phyloP scores from a whole-genome alignment of 192 early-diverging fungal species.

The Phycomyces blakesleeanus region DNA sequence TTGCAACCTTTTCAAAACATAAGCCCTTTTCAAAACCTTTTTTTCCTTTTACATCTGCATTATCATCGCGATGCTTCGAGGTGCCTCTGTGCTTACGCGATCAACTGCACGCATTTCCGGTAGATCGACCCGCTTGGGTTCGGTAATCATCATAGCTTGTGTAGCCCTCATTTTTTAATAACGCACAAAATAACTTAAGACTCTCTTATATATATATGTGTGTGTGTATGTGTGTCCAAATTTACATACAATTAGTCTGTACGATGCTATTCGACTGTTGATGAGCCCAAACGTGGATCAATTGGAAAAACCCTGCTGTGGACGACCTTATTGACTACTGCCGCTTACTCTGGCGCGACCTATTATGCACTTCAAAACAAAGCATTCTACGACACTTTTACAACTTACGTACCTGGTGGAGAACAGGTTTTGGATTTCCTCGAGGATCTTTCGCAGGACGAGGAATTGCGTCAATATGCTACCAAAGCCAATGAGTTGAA shows the following conservation, averaged over 20 bases:
- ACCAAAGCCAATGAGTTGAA: slow-evolving; percentile 8
- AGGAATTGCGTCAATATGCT: slow-evolving; percentile 11
- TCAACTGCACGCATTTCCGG: background rate
- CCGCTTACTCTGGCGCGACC: slow-evolving; percentile 45
- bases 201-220: background rate
- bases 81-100: slow-evolving; percentile 8
- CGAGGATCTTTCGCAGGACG: slow-evolving; percentile 41
- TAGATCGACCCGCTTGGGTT: slow-evolving; percentile 1
- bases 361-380: slow-evolving; percentile 48
- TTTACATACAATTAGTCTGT: background rate
- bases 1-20: slow-evolving; percentile 7
- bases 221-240: background rate
- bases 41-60: slow-evolving; percentile 1
- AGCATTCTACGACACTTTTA: slow-evolving; percentile 57
- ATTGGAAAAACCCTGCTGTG: slow-evolving; percentile 15
- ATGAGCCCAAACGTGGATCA: background rate
- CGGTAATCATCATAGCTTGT: background rate
- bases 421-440: slow-evolving; percentile 48
- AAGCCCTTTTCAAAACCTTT: slow-evolving; percentile 2
- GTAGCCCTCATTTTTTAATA: background rate
- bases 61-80: slow-evolving; percentile 7
- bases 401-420: slow-evolving; percentile 58
- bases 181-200: background rate
- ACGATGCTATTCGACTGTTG: background rate
- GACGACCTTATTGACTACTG: slow-evolving; percentile 29